phyloP scores from a whole-genome alignment of 441 rosid species.

The Mallotus japonicus region DNA sequence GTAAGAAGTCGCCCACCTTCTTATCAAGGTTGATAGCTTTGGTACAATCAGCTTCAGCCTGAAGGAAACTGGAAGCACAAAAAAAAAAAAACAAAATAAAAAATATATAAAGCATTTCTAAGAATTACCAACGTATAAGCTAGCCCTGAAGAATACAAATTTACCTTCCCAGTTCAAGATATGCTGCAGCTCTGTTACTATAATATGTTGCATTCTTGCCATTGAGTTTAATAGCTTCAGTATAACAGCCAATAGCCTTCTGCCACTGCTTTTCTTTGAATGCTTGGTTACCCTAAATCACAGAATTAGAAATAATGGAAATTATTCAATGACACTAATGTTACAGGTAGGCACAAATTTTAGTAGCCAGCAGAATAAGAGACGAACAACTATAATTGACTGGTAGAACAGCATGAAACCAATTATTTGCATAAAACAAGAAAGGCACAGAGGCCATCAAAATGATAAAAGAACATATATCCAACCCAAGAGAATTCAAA shows the following conservation, averaged over 20 bases:
- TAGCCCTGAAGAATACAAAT: constrained; percentile 11
- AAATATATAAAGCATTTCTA: constrained; percentile 2
- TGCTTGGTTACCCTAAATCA: constrained; percentile 84
- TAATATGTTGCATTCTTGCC: constrained; percentile 83
- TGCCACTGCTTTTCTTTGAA: constrained; percentile 84
- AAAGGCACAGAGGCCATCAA: background rate
- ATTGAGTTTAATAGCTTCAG: constrained; percentile 69
- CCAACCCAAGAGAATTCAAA: background rate
- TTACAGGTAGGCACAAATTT: background rate
- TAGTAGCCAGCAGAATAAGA: background rate
- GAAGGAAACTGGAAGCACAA: constrained; percentile 57
- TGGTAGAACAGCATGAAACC: background rate
- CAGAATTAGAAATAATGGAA: background rate
- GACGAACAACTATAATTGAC: background rate
- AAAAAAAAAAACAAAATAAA: constrained; percentile 7
- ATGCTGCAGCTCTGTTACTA: constrained; percentile 95
- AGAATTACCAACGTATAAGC: background rate
- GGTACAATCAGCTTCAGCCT: constrained; percentile 88
- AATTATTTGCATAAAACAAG: background rate
- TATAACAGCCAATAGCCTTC: constrained; percentile 75
- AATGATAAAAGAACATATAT: background rate
- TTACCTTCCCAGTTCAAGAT: constrained; percentile 79
- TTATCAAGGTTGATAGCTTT: constrained; percentile 81
- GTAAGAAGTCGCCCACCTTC: constrained; percentile 74
- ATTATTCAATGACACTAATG: background rate